These are phyloP conservation scores for Ustilago tritici DNA, from an alignment of 1,284 basidiomycete genomes.

Conservation along the genomic window DNA sequence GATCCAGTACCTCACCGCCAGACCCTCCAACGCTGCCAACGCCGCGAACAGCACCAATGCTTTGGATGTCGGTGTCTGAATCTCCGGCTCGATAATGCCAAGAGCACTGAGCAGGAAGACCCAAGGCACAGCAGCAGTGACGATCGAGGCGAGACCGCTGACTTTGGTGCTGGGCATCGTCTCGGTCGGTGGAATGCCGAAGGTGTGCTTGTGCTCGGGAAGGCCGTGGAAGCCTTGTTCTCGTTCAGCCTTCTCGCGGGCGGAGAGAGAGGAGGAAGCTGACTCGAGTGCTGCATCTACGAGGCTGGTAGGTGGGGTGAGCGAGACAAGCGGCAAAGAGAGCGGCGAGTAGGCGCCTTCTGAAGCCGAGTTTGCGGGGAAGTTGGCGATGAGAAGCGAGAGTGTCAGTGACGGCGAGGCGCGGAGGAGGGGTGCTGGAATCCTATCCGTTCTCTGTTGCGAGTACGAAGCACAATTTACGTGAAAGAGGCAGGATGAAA, in stretches of 20 bases:
- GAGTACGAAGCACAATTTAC: background rate
- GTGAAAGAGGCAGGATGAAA: background rate
- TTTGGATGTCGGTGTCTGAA: constrained; percentile 27
- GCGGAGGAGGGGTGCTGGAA: constrained; percentile 33
- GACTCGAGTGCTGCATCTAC: constrained; percentile 20
- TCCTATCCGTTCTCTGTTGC: constrained; percentile 44
- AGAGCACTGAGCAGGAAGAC: constrained; percentile 42
- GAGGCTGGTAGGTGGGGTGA: constrained; percentile 27
- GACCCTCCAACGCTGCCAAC: constrained; percentile 42
- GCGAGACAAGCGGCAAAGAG: constrained; percentile 30
- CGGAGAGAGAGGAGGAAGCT: constrained; percentile 12
- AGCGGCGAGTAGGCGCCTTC: constrained; percentile 39
- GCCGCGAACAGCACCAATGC: constrained; percentile 36
- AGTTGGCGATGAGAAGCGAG: constrained; percentile 52
- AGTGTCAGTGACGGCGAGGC: constrained; percentile 30
- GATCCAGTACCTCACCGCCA: constrained; percentile 60
- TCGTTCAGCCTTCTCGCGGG: constrained; percentile 36
- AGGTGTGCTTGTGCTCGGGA: constrained; percentile 57
- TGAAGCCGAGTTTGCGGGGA: constrained; percentile 32
- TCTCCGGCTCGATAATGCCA: constrained; percentile 26
- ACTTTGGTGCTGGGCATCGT: constrained; percentile 59
- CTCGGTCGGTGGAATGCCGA: constrained; percentile 52
- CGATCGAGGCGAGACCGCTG: constrained; percentile 41
- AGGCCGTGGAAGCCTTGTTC: constrained; percentile 50
- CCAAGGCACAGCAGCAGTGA: constrained; percentile 56